Evolutionary conservation across 345 rosid species (phyloP).

Genomic region (Litchi chinensis): DNA sequence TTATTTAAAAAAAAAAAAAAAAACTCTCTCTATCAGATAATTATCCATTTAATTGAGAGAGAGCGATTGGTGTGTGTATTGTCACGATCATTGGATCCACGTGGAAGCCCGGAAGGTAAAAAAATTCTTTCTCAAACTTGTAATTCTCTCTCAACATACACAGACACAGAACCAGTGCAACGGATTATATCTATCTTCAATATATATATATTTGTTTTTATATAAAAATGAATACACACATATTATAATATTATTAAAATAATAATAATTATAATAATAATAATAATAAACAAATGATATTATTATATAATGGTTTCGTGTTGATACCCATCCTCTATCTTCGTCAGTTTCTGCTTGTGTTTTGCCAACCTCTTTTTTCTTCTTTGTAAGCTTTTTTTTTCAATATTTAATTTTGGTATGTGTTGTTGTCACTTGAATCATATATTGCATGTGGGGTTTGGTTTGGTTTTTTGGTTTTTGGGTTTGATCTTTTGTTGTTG

Average conservation of each 20-base stretch:
- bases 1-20: background rate
- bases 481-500: background rate
- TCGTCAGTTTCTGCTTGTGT: constrained; percentile 36
- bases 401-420: background rate
- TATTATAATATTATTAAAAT: no score
- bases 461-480: background rate
- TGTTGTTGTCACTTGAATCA: background rate
- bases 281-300: background rate
- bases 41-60: constrained; percentile 30
- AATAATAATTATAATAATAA: no score
- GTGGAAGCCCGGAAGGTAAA: constrained; percentile 63
- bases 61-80: constrained; percentile 35
- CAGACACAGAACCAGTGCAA: background rate
- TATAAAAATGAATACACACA: background rate
- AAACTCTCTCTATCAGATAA: constrained; percentile 6
- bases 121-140: constrained; percentile 29
- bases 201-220: background rate
- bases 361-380: constrained; percentile 26
- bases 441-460: constrained; percentile 26
- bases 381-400: constrained; percentile 32
- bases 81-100: constrained; percentile 64
- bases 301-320: constrained; percentile 22
- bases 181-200: constrained; percentile 7
- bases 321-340: constrained; percentile 35
- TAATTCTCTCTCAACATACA: constrained; percentile 8